Evolutionary conservation across 176 grass and related monocot species (phyloP).

Genomic region (Otatea glauca): DNA sequence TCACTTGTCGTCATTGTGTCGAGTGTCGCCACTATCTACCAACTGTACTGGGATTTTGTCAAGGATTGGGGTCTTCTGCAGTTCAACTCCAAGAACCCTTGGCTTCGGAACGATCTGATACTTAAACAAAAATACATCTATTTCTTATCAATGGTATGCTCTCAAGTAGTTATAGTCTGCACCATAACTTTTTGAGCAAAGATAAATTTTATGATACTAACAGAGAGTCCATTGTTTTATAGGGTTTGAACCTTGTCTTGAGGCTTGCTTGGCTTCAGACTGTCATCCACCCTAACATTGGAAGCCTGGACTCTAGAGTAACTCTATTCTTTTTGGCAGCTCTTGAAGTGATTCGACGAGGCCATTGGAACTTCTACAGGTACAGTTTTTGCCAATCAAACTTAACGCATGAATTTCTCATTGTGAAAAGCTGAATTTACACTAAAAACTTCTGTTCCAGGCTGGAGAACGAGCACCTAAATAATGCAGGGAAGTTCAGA

Average conservation of each 20-base stretch:
- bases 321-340: slow-evolving; percentile 87
- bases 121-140: slow-evolving; percentile 85
- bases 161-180: slow-evolving; percentile 28
- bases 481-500: slow-evolving; percentile 77
- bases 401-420: slow-evolving; percentile 19
- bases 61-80: slow-evolving; percentile 96
- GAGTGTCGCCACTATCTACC: slow-evolving; percentile 82
- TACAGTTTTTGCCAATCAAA: slow-evolving; percentile 40
- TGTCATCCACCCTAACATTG: slow-evolving; percentile 89
- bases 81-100: slow-evolving; percentile 78
- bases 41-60: slow-evolving; percentile 99
- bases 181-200: slow-evolving; percentile 9
- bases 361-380: slow-evolving; percentile 99
- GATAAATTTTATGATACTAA: slow-evolving; percentile 45
- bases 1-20: slow-evolving; percentile 74
- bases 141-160: slow-evolving; percentile 90
- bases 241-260: slow-evolving; percentile 90
- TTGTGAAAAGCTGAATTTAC: slow-evolving; percentile 29
- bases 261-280: slow-evolving; percentile 99
- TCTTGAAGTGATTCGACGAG: slow-evolving; percentile 91
- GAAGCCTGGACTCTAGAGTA: slow-evolving; percentile 88
- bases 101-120: slow-evolving; percentile 91
- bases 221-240: slow-evolving; percentile 44
- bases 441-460: slow-evolving; percentile 47
- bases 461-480: slow-evolving; percentile 76